Evolutionary conservation across 306 rosid species (phyloP), one percentile per base, ranked within the genome.

Genomic region (Pyrus pyrifolia): DNA sequence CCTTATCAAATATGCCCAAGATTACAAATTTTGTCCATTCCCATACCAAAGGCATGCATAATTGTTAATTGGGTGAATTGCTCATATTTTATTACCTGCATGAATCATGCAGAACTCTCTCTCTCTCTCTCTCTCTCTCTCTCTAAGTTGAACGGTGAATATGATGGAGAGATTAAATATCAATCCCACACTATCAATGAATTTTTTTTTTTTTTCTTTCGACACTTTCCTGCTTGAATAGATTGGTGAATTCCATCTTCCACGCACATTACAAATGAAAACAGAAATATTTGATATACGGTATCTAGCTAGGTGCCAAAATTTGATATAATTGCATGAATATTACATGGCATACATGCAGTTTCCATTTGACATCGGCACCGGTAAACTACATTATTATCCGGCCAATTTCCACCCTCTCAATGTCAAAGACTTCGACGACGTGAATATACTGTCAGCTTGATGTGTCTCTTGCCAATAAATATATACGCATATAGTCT

Each of bases 71-170:
- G 63, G 27, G 25, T n/a, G 27, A 58, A 58, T n/a, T 58, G 13
- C 14, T 4, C 30, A 1, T 3, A 22, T 10, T 22, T 58, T 58
- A 22, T 49, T 29, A 5, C 8, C 11, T 4, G 70, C 42, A 79
- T 65, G 73, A 40, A 65, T 42, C 68, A 79, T 79, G 73, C 73
- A 4, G 55, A 49, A 49, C 53, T 46, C 19, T 46, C 19, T 49
- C 53, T 46, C 53, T 46, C 53, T 45, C 53, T 46, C 6, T 46
- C 1, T 62, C 25, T 52, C 58, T 18, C 25, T 52, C 59, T 19
- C 21, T 27, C 8, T 8, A 27, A 46, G 25, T 49, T 70, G 44
- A 29, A 57, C 23, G 18, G 22, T 53, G 23, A 4, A 53, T 53
- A 35, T 6, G 22, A 8, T 17, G 5, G 17, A 55, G 6, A 29